phyloP scores from a whole-genome alignment of 2,329 filamentous ascomycete genomes.

The Leptodontidium sp. region DNA sequence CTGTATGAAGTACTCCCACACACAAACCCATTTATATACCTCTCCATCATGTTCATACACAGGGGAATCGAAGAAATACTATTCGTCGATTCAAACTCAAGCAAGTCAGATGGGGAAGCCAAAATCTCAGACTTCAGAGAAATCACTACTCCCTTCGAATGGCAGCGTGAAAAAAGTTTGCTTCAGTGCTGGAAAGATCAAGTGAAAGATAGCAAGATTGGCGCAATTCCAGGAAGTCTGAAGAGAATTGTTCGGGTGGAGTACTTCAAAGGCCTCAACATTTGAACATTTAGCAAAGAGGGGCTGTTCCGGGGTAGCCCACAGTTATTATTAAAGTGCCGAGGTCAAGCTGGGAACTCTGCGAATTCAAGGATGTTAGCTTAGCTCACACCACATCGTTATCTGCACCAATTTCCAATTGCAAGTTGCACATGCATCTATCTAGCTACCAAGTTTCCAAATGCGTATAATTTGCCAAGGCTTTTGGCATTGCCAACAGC shows the following conservation, averaged over 20 bases:
- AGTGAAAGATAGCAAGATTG: too few species aligned
- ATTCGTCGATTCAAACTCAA: background rate
- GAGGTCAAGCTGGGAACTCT: too few species aligned
- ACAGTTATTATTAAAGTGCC: background rate
- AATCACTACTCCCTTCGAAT: background rate
- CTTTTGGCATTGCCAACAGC: too few species aligned
- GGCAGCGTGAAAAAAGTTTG: background rate
- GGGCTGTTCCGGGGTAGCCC: background rate
- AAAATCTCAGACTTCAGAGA: background rate
- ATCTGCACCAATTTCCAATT: too few species aligned
- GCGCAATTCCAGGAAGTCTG: background rate
- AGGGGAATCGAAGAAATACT: background rate
- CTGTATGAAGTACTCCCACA: background rate
- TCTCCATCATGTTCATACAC: background rate
- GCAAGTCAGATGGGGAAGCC: background rate
- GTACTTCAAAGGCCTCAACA: background rate
- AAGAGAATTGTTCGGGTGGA: background rate
- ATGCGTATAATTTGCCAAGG: too few species aligned
- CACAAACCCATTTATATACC: background rate
- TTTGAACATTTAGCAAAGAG: background rate
- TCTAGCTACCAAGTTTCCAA: too few species aligned
- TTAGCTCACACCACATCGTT: too few species aligned
- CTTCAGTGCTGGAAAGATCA: conserved; percentile 1
- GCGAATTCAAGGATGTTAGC: too few species aligned
- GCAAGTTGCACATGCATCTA: too few species aligned